These are phyloP conservation scores for Ogataea methanolica DNA, from an alignment of 805 yeast species.

Conservation along the genomic window DNA sequence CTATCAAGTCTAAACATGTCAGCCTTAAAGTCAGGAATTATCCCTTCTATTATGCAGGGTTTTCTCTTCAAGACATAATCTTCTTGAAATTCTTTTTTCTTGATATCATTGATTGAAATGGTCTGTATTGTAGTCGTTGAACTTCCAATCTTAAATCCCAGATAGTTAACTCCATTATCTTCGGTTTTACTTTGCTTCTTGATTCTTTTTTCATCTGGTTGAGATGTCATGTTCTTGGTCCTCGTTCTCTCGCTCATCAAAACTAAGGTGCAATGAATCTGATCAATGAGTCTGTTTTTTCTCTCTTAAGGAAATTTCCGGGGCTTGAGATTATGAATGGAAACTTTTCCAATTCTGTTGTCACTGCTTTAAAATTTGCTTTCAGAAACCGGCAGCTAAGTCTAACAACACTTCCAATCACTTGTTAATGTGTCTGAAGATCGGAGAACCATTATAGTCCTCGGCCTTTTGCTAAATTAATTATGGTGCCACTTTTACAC, in stretches of 20 bases:
- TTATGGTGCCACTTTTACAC: too few species aligned
- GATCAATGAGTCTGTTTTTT: too few species aligned
- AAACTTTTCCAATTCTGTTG: too few species aligned
- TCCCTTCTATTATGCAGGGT: conserved; percentile 48
- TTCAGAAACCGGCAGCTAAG: too few species aligned
- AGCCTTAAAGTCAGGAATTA: conserved; percentile 31
- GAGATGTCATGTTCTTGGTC: not conserved
- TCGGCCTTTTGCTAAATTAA: too few species aligned
- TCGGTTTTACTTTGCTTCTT: not conserved
- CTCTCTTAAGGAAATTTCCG: too few species aligned
- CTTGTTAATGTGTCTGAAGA: too few species aligned
- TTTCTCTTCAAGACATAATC: conserved; percentile 37
- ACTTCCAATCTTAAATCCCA: conserved; percentile 2
- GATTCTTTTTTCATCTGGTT: not conserved
- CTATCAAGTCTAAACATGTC: conserved; percentile 30
- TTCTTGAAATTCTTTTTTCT: conserved; percentile 30
- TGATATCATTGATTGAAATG: conserved; percentile 9
- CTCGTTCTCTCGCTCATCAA: not conserved
- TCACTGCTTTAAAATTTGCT: too few species aligned
- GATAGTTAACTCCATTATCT: not conserved
- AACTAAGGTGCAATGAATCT: not conserved
- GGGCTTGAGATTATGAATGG: too few species aligned
- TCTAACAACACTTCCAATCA: too few species aligned
- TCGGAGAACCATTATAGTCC: too few species aligned
- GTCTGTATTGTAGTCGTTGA: conserved; percentile 2